Evolutionary conservation across 176 grass and related monocot species (phyloP), one percentile per base, ranked within the genome.

Genomic region (Pontederia paniculata): DNA sequence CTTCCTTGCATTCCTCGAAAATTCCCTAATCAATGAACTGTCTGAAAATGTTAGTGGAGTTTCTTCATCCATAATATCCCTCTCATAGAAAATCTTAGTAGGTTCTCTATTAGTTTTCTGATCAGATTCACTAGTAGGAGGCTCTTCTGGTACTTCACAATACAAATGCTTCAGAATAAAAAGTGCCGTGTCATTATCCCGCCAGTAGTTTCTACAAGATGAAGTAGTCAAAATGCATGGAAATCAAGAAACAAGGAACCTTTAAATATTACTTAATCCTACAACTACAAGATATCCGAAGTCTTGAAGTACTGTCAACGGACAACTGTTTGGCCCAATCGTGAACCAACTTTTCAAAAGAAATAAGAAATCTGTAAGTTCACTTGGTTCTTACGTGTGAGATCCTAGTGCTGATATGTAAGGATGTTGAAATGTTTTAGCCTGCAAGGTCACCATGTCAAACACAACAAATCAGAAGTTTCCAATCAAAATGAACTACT

Each of bases 161-260:
- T 97, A 97, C 48, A 97, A 48, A 65, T 97, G 91, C 60, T 87
- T 97, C 54, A 97, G 50, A 63, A 97, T 97, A 57, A 97, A 97
- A 48, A 97, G 91, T 9, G 86, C 91, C 42, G 91, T 97, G 47
- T 97, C 91, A 73, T 90, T 69, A 60, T 97, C 91, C 42, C 91
- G 86, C 91, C 86, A 97, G 31, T 97, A 97, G 63, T 97, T 97
- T 51, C 91, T 97, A 73, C 59, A 71, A 21, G 16, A 17, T 23
- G 16, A 52, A 42, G 18, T n/a, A n/a, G n/a, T n/a, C n/a, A 20
- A 18, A 52, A 37, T 9, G 5, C 8, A 17, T 18, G 6, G 37
- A 50, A 37, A 37, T 37, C 28, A 37, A 37, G 28, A 37, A 37
- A 37, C 28, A 37, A 37, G 28, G 7, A 37, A 37, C 28, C 3